Conservation (phyloP, 2,329 filamentous ascomycete species). For the Corinectria fuckeliana region DNA sequence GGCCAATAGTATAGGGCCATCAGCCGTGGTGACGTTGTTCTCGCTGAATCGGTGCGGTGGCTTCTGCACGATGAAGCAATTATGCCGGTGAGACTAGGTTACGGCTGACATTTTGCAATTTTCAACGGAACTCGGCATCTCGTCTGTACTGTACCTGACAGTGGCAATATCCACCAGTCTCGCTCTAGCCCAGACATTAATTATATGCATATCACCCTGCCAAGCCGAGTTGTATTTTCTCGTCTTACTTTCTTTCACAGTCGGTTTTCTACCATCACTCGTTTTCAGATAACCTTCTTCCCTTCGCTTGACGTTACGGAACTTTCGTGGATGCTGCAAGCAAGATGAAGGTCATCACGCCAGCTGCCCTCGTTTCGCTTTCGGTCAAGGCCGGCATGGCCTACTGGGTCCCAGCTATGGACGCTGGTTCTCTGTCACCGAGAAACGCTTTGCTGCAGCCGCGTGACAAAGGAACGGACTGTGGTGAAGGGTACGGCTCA, state of each 20-base stretch:
- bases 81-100: neutral
- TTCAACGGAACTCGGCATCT: neutral
- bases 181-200: neutral
- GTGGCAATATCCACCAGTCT: neutral
- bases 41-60: neutral
- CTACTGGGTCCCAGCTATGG: neutral
- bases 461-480: conserved; percentile 32
- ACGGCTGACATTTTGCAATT: neutral
- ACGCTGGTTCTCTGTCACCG: conserved; percentile 3
- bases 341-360: conserved; percentile 26
- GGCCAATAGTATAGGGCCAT: neutral
- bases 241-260: neutral
- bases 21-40: neutral
- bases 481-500: conserved; percentile 46
- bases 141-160: neutral
- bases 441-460: conserved; percentile 16
- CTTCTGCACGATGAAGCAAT: neutral
- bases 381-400: conserved; percentile 21
- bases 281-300: neutral
- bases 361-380: conserved; percentile 20
- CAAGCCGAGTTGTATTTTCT: neutral
- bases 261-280: neutral
- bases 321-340: neutral
- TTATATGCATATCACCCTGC: neutral
- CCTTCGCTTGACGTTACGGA: neutral